phyloP scores from a whole-genome alignment of 176 grass and related monocot species.

The Tillandsia leiboldiana region DNA sequence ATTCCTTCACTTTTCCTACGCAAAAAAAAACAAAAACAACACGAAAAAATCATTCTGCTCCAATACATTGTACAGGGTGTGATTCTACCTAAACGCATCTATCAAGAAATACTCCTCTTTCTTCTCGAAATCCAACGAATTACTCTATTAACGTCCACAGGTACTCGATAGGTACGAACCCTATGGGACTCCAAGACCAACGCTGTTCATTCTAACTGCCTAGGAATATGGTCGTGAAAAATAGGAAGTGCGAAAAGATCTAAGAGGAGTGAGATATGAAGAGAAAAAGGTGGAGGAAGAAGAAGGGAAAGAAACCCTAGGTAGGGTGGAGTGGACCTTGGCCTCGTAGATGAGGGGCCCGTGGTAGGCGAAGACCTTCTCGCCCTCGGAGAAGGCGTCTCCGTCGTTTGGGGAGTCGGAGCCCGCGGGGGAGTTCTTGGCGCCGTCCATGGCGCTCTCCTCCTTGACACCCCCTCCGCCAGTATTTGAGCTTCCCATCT shows the following conservation, averaged over 20 bases:
- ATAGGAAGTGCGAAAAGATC: not conserved
- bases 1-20: no score
- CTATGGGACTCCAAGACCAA: no score
- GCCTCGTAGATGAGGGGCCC: constrained; percentile 93
- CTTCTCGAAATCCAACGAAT: no score
- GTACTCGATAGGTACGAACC: no score
- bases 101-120: no score
- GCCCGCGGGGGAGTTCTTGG: constrained; percentile 1
- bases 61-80: no score
- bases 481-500: constrained; percentile 21
- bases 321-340: constrained; percentile 35
- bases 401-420: not conserved
- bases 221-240: not conserved
- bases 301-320: constrained; percentile 3
- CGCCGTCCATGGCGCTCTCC: constrained; percentile 24
- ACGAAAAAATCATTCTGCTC: no score
- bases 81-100: no score
- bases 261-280: not conserved
- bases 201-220: no score
- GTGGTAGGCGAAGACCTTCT: constrained; percentile 89
- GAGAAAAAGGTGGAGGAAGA: not conserved
- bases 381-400: constrained; percentile 53
- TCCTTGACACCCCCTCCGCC: constrained; percentile 11
- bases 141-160: no score
- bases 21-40: no score